phyloP scores from a whole-genome alignment of 1,284 basidiomycete species.

The Pyrrhoderma noxium region DNA sequence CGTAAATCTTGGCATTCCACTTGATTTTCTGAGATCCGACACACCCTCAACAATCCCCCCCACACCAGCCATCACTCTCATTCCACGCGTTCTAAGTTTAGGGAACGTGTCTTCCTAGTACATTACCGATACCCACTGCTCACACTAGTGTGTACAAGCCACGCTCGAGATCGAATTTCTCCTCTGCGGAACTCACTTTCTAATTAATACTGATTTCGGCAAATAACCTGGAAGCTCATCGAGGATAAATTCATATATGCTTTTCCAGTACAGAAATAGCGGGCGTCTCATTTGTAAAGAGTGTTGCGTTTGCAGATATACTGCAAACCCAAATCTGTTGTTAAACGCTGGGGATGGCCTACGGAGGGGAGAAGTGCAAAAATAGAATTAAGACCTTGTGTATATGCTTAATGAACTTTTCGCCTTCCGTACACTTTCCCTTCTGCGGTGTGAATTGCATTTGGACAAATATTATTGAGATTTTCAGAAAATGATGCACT shows the following conservation, averaged over 20 bases:
- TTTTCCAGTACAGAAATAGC: constrained; percentile 34
- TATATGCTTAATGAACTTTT: constrained; percentile 36
- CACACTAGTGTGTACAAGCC: constrained; percentile 39
- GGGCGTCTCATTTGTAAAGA: constrained; percentile 4
- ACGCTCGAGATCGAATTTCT: constrained; percentile 49
- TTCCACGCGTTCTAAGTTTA: constrained; percentile 42
- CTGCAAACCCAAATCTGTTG: too few species aligned
- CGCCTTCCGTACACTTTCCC: constrained; percentile 26
- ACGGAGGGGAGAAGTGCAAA: constrained; percentile 42
- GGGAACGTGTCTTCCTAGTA: too few species aligned
- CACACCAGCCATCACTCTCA: constrained; percentile 48
- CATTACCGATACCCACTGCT: constrained; percentile 8
- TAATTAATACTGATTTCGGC: constrained; percentile 40
- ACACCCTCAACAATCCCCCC: constrained; percentile 41
- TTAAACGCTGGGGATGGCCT: too few species aligned
- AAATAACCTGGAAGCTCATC: constrained; percentile 36
- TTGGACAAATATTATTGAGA: too few species aligned
- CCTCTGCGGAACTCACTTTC: constrained; percentile 40
- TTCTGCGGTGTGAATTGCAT: too few species aligned
- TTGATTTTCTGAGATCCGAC: too few species aligned
- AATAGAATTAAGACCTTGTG: constrained; percentile 58
- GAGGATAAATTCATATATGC: constrained; percentile 33
- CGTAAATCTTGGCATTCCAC: too few species aligned
- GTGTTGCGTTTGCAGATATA: too few species aligned
- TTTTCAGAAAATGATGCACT: too few species aligned